Evolutionary conservation across 345 rosid genomes (phyloP).

Genomic region (Citropsis articulata): DNA sequence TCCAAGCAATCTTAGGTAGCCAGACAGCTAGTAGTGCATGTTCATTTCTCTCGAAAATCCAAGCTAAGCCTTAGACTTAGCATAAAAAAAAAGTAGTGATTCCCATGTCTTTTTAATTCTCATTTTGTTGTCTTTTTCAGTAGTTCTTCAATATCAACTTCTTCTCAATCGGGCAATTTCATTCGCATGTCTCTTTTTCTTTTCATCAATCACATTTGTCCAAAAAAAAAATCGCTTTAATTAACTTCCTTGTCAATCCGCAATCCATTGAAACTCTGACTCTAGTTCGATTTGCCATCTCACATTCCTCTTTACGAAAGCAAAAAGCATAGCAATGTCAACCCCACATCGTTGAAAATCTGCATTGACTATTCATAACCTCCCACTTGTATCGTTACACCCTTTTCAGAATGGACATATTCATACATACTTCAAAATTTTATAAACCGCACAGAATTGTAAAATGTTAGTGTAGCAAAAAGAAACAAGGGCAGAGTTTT

Average conservation of each 20-base stretch:
- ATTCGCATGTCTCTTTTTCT: not conserved
- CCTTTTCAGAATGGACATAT: not conserved
- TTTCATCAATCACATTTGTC: not conserved
- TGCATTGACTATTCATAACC: slow-evolving; percentile 1
- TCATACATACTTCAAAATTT: slow-evolving; percentile 8
- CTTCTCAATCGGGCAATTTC: not conserved
- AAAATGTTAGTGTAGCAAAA: not conserved
- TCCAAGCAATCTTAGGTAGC: not conserved
- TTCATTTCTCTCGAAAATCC: not conserved
- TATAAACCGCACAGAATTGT: not conserved
- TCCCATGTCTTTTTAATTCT: not conserved
- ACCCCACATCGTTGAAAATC: slow-evolving; percentile 32
- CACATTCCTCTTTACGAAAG: slow-evolving; percentile 9
- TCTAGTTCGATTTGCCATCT: slow-evolving; percentile 9
- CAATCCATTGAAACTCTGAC: slow-evolving; percentile 28
- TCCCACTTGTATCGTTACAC: slow-evolving; percentile 3
- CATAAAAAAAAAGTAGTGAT: not conserved
- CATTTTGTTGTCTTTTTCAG: not conserved
- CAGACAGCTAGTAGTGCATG: not conserved
- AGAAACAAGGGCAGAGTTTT: not conserved
- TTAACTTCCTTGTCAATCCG: not conserved
- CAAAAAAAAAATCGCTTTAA: not conserved
- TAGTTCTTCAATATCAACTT: not conserved
- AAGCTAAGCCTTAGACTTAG: not conserved
- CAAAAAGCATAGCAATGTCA: slow-evolving; percentile 27